Evolutionary conservation across 345 rosid genomes (phyloP).

Genomic region (Turritis glabra): DNA sequence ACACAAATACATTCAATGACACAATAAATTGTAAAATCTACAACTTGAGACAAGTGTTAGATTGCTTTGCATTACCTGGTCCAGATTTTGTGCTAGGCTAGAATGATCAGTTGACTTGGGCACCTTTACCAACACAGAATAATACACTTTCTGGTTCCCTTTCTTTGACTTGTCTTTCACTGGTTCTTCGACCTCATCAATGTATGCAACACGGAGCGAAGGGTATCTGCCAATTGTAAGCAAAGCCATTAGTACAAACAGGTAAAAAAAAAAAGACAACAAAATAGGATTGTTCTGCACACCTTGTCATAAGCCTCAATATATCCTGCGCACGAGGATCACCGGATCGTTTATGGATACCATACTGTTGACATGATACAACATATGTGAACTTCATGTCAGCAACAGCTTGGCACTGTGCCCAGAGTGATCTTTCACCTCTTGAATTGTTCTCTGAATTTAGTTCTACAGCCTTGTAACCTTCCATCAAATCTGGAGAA

Average conservation of each 20-base stretch:
- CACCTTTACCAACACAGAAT: constrained; percentile 83
- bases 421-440: constrained; percentile 80
- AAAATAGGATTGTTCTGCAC: constrained; percentile 24
- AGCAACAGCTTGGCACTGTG: constrained; percentile 95
- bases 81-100: constrained; percentile 80
- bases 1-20: background rate
- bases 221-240: constrained; percentile 66
- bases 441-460: constrained; percentile 66
- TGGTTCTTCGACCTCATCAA: constrained; percentile 96
- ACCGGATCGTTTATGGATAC: constrained; percentile 87
- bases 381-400: constrained; percentile 97
- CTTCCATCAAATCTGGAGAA: constrained; percentile 87
- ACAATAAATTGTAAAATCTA: background rate
- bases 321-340: constrained; percentile 85
- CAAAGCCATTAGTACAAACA: constrained; percentile 10
- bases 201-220: constrained; percentile 98
- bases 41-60: background rate
- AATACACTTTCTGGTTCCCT: constrained; percentile 73
- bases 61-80: constrained; percentile 60
- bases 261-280: background rate
- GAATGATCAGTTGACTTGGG: constrained; percentile 88
- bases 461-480: constrained; percentile 87
- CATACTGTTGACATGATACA: constrained; percentile 97
- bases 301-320: constrained; percentile 89
- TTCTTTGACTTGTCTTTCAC: constrained; percentile 64